These are phyloP conservation scores for Adenanthera pavonina DNA, from an alignment of 306 rosid genomes.

Conservation along the genomic window DNA sequence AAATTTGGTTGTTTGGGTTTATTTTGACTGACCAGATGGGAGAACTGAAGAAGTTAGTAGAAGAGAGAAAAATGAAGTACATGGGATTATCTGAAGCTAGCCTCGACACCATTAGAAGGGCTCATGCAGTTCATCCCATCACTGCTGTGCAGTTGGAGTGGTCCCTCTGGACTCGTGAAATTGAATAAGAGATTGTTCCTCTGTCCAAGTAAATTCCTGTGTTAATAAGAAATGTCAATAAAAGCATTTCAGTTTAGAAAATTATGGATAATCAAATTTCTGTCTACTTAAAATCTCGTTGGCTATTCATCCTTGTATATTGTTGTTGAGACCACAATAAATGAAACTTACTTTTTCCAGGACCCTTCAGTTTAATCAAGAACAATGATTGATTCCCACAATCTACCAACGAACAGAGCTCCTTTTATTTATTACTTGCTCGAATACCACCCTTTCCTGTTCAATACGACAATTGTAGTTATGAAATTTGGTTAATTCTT, in stretches of 20 bases:
- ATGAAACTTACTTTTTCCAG: background rate
- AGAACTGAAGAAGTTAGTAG: slow-evolving; percentile 68
- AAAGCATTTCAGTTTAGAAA: background rate
- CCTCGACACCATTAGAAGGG: slow-evolving; percentile 71
- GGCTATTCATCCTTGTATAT: background rate
- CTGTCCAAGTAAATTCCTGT: slow-evolving; percentile 60
- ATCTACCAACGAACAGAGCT: background rate
- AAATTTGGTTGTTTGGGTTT: slow-evolving; percentile 7
- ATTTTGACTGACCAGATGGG: slow-evolving; percentile 51
- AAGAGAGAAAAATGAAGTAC: slow-evolving; percentile 74
- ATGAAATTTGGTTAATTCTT: slow-evolving; percentile 19
- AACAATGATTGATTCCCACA: background rate
- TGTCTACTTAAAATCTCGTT: background rate
- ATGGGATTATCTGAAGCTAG: slow-evolving; percentile 80
- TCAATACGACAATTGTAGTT: background rate
- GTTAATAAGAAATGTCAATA: background rate
- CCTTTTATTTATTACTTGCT: background rate
- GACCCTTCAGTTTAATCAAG: background rate
- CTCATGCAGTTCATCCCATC: slow-evolving; percentile 83
- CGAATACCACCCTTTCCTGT: slow-evolving; percentile 1
- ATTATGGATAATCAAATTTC: background rate
- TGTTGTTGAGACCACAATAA: background rate
- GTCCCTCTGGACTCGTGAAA: slow-evolving; percentile 88
- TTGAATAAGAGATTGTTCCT: slow-evolving; percentile 70
- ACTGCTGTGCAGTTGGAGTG: slow-evolving; percentile 79